Evolutionary conservation across 495 filamentous ascomycete species (phyloP), one percentile per base, ranked within the genome.

Genomic region (Tuber brumale): DNA sequence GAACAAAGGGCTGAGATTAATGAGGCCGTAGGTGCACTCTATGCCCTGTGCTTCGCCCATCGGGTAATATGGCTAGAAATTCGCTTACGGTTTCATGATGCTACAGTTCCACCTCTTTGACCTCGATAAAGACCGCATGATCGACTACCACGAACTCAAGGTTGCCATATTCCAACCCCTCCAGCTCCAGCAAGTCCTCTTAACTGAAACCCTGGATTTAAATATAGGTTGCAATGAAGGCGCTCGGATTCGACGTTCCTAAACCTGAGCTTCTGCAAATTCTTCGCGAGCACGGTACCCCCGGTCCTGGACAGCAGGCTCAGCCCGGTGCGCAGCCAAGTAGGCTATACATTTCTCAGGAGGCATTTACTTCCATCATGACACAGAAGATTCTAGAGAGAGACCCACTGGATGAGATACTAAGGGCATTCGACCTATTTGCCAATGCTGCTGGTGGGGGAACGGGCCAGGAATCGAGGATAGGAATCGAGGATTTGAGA

Each of bases 71-170:
- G 3, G 57, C 71, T 57, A 61, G n/a, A 43, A 70, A 46, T 70
- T 43, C 46, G 43, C 19, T 75, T 66, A 66, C 57, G 12, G 18
- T 45, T 76, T 66, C 70, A 57, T 37, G 35, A 27, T 69, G 27
- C 61, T 69, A 74, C 76, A 97, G 94, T 97, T 98, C 86, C 90
- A 89, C 74, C 92, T 98, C 83, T 98, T 98, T 87, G 95, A 98
- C 85, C 92, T 97, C 76, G 95, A 98, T 88, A 94, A 95, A 85
- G 94, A 98, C 86, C 88, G 90, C 72, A 89, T 92, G 81, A 93
- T 98, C 79, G 94, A 97, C 85, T 97, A 97, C 89, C 94, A 97
- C 85, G 95, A 98, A 85, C 92, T 98, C 84, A 94, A 95, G 86
- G 96, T 97, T 86, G 2, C 45, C 45, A 41, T 44, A 18, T 43